phyloP scores from a whole-genome alignment of 768 basidiomycete genomes.

The Kwoniella heveanensis region DNA sequence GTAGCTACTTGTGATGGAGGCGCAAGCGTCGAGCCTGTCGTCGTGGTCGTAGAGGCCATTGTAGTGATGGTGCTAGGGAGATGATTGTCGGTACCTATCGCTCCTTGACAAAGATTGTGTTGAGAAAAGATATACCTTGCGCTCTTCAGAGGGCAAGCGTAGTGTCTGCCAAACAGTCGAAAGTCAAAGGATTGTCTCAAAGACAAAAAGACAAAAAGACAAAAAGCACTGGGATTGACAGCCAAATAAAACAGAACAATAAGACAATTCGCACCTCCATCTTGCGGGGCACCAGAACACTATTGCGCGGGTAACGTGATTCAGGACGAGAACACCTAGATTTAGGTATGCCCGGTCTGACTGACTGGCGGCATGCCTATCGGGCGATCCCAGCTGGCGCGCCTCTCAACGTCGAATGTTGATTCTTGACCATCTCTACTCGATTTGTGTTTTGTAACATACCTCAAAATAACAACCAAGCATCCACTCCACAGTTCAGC shows the following conservation, averaged over 20 bases:
- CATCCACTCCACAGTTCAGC: neutral
- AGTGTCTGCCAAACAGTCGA: no score
- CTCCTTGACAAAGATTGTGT: no score
- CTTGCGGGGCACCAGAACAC: neutral
- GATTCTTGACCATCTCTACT: slow-evolving; percentile 2
- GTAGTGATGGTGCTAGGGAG: no score
- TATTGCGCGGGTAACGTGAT: neutral
- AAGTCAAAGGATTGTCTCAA: no score
- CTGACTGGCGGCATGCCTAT: no score
- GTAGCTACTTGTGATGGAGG: neutral
- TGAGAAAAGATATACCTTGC: no score
- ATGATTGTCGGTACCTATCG: no score
- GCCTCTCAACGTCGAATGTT: slow-evolving; percentile 14
- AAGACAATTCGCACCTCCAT: neutral
- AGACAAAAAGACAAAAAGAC: neutral
- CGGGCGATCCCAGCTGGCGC: no score
- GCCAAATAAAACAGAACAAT: neutral
- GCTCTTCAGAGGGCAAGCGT: no score
- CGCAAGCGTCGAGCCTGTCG: neutral
- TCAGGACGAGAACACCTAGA: no score
- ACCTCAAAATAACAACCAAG: neutral
- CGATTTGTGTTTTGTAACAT: neutral
- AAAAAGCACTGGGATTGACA: neutral
- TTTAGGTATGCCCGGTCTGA: no score
- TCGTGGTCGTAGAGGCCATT: neutral